Base-by-base conservation (phyloP, 2,329 filamentous ascomycete species). In the Botrytis paeoniae region DNA sequence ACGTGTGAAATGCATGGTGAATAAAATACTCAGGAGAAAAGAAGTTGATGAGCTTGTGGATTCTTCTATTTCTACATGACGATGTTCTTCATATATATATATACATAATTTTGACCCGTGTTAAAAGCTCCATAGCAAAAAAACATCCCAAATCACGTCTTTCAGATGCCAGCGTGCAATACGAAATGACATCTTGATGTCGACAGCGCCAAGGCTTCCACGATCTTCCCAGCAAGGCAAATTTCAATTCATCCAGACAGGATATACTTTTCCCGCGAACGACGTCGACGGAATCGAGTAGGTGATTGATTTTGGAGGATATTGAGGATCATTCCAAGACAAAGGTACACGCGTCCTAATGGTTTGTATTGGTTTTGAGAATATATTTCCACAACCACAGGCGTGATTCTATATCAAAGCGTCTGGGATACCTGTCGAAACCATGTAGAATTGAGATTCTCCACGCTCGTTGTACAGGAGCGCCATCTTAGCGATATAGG, bases 1-100 rank as follows among this genome's bases (percentile, higher is more conserved):
- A 71, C 20, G 43, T 71, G 39, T 37, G n/a, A 64, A 71, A 71
- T 71, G 69, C 69, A 71, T 71, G 69, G 14, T 68, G 32, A 25
- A 57, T n/a, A 68, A 22, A 57, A 41, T 35, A 22, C 62, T 37
- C 29, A 14, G 29, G 29, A 65, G 43, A 16, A 48, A 65, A 48
- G 62, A 37, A 25, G 43, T 12, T 32, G 29, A 65, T 48, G 62
- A 48, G 62, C 29, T 65, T 48, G 29, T 35, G 22, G 1, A 35
- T 48, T 64, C 62, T 65, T 65, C 22, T 45, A 16, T 65, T 48
- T 65, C 35, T 57, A 29, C 22, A 68, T 25, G 48, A 54, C 5
- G 29, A 57, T 6, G 4, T 29, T 57, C 65, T 69, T 39, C 35
- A 32, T 32, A 54, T 57, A 68, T 57, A 68, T 68, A 54, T 57